Conservation (phyloP, 2,329 filamentous ascomycete species). For the Colletotrichum sp. region DNA sequence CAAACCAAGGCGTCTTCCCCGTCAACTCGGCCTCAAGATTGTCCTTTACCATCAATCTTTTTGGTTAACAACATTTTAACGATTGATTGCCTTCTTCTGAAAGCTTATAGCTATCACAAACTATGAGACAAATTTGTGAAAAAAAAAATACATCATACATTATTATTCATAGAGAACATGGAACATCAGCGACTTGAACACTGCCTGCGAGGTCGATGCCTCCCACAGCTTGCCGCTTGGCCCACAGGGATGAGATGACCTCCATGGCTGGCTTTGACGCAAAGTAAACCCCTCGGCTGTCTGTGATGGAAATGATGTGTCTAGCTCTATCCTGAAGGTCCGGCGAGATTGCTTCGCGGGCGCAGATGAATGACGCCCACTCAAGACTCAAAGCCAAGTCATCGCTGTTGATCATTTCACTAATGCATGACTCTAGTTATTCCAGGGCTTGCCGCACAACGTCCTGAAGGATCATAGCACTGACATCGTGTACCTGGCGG, state of each 20-base stretch:
- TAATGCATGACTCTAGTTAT: constrained; percentile 35
- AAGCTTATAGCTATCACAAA: not conserved
- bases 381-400: constrained; percentile 40
- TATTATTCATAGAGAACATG: not conserved
- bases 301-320: not conserved
- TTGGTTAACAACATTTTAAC: not conserved
- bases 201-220: constrained; percentile 10
- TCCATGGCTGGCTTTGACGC: not conserved
- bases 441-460: constrained; percentile 38
- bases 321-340: constrained; percentile 33
- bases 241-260: not conserved
- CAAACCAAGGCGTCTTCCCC: not conserved
- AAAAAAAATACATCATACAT: not conserved
- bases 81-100: not conserved
- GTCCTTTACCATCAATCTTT: not conserved
- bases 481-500: constrained; percentile 42
- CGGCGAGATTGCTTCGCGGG: constrained; percentile 41
- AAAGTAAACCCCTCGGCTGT: not conserved
- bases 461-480: constrained; percentile 43
- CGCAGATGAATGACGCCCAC: constrained; percentile 48
- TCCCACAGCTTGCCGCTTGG: not conserved
- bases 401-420: constrained; percentile 34
- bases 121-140: not conserved
- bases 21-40: not conserved
- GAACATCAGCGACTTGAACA: not conserved